These are phyloP conservation scores for Penicillium taxi DNA, from an alignment of 495 filamentous ascomycete genomes.

Conservation along the genomic window DNA sequence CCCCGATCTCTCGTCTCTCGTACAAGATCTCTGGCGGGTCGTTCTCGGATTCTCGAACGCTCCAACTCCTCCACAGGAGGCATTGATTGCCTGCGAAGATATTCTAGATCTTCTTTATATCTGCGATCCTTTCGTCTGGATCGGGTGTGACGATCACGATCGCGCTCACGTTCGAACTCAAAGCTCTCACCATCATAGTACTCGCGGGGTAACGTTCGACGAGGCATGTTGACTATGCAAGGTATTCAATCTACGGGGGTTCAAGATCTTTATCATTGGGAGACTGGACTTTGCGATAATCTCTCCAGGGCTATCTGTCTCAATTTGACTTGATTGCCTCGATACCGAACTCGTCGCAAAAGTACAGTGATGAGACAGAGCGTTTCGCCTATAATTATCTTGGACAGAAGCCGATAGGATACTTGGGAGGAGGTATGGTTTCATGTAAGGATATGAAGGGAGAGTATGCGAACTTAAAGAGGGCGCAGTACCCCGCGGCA, in stretches of 20 bases:
- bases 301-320: too few relatives aligned
- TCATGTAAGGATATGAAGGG: too few relatives aligned
- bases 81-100: slow-evolving; percentile 21
- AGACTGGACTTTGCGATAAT: too few relatives aligned
- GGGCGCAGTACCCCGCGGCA: slow-evolving; percentile 5
- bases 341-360: too few relatives aligned
- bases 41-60: slow-evolving; percentile 24
- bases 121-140: slow-evolving; percentile 15
- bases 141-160: slow-evolving; percentile 10
- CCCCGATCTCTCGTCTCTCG: slow-evolving; percentile 19
- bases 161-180: slow-evolving; percentile 19
- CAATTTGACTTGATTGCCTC: too few relatives aligned
- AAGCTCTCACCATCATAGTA: slow-evolving; percentile 27
- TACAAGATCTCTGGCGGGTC: slow-evolving; percentile 20
- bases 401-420: too few relatives aligned
- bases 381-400: too few relatives aligned
- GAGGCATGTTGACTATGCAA: slow-evolving; percentile 29
- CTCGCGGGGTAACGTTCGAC: slow-evolving; percentile 24
- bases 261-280: too few relatives aligned
- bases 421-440: too few relatives aligned
- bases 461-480: too few relatives aligned
- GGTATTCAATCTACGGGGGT: background rate
- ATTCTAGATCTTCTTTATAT: slow-evolving; percentile 18
- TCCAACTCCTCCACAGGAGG: slow-evolving; percentile 25
- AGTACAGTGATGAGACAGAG: too few relatives aligned